Conservation (phyloP, 805 yeast species). For the Candida michaelii region DNA sequence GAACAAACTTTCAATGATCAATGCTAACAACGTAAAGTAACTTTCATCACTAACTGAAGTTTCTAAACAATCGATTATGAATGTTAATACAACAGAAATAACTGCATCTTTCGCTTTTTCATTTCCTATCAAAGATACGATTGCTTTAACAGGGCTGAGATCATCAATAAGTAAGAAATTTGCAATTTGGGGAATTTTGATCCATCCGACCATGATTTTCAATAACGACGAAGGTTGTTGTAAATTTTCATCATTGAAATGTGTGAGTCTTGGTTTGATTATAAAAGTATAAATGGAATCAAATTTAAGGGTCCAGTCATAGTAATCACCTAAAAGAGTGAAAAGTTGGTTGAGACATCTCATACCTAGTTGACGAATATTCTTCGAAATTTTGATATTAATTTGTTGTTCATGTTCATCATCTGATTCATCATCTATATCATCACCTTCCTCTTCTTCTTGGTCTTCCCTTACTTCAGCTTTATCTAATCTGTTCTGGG, state of each 20-base stretch:
- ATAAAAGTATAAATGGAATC: slow-evolving; percentile 51
- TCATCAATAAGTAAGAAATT: slow-evolving; percentile 58
- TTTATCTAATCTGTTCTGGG: slow-evolving; percentile 37
- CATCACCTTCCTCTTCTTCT: slow-evolving; percentile 16
- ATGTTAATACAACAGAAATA: slow-evolving; percentile 51
- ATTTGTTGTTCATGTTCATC: background rate
- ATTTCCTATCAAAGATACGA: slow-evolving; percentile 55
- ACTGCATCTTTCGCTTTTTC: slow-evolving; percentile 68
- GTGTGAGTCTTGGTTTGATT: slow-evolving; percentile 61
- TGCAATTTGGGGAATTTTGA: slow-evolving; percentile 39
- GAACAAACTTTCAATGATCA: slow-evolving; percentile 59
- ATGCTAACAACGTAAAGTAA: slow-evolving; percentile 49
- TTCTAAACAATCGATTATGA: slow-evolving; percentile 47
- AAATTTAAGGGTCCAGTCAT: slow-evolving; percentile 56
- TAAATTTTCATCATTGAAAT: slow-evolving; percentile 73
- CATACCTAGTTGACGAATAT: slow-evolving; percentile 65
- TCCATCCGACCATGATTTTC: slow-evolving; percentile 62
- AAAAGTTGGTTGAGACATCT: slow-evolving; percentile 62
- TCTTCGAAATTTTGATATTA: slow-evolving; percentile 48
- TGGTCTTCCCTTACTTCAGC: slow-evolving; percentile 1
- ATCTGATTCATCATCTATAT: slow-evolving; percentile 1
- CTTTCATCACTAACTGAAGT: slow-evolving; percentile 33
- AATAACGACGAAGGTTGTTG: slow-evolving; percentile 81
- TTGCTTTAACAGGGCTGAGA: slow-evolving; percentile 51
- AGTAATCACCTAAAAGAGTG: slow-evolving; percentile 46